phyloP scores from a whole-genome alignment of 2,329 filamentous ascomycete genomes.

The Penicillium vulpinum region DNA sequence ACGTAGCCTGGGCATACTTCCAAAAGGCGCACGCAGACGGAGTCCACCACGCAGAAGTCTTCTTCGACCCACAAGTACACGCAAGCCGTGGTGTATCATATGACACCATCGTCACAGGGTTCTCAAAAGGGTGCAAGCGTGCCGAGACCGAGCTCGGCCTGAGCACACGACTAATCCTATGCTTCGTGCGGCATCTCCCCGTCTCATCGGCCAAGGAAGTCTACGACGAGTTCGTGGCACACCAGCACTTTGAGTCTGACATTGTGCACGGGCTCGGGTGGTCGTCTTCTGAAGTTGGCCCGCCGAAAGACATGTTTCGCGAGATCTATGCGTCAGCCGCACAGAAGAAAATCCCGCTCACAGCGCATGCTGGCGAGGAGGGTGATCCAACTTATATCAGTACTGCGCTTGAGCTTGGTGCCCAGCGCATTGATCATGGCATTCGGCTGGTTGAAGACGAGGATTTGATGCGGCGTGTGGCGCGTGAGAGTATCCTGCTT shows the following conservation, averaged over 20 bases:
- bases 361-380: conserved; percentile 75
- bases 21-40: conserved; percentile 62
- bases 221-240: conserved; percentile 42
- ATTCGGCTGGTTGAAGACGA: conserved; percentile 64
- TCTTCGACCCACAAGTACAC: conserved; percentile 80
- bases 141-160: conserved; percentile 65
- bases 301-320: conserved; percentile 60
- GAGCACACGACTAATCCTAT: conserved; percentile 67
- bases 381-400: conserved; percentile 67
- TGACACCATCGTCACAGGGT: conserved; percentile 63
- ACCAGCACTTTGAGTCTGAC: conserved; percentile 48
- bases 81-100: conserved; percentile 63
- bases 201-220: conserved; percentile 54
- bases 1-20: conserved; percentile 72
- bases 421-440: conserved; percentile 73
- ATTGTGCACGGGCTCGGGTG: conserved; percentile 65
- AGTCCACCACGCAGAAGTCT: conserved; percentile 72
- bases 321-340: conserved; percentile 60
- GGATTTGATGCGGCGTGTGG: conserved; percentile 60
- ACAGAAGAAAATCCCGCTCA: conserved; percentile 58
- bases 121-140: conserved; percentile 59
- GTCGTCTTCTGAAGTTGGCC: conserved; percentile 62
- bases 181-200: conserved; percentile 70
- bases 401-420: conserved; percentile 63
- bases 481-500: conserved; percentile 59